These are phyloP conservation scores for Tritrichomonas musculus DNA, from an alignment of 208 protist species.

Conservation along the genomic window DNA sequence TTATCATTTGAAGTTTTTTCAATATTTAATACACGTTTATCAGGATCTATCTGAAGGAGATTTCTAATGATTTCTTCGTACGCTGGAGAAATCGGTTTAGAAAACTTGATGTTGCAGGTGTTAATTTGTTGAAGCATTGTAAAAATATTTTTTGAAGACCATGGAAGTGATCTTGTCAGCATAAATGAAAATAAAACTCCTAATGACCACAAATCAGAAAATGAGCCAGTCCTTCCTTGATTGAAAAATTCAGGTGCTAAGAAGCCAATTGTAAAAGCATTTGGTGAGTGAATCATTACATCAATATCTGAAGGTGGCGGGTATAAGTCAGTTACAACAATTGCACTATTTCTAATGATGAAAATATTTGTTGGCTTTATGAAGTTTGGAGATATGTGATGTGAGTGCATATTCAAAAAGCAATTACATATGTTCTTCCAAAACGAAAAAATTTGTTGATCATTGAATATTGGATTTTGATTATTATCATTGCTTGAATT, in stretches of 20 bases:
- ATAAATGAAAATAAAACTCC: not conserved
- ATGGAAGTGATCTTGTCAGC: not conserved
- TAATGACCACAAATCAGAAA: not conserved
- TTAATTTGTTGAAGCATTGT: not conserved
- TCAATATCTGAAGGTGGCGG: not conserved
- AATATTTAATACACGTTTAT: too few species aligned
- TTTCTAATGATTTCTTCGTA: not conserved
- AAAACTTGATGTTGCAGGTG: not conserved
- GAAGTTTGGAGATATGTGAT: not conserved
- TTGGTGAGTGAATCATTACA: not conserved
- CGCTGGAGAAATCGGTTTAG: not conserved
- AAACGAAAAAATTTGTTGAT: not conserved
- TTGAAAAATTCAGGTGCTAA: not conserved
- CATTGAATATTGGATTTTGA: not conserved
- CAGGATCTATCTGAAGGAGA: not conserved
- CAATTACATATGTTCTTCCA: not conserved
- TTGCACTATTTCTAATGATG: not conserved
- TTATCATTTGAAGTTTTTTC: too few species aligned
- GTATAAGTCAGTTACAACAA: not conserved
- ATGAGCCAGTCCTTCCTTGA: too few species aligned
- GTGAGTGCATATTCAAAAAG: not conserved
- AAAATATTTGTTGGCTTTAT: constrained; percentile 26
- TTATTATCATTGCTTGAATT: too few species aligned
- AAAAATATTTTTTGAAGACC: not conserved
- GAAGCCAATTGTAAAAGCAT: not conserved